Evolutionary conservation across 208 protist genomes (phyloP), one percentile per base, ranked within the genome.

Genomic region (Wallacemonas rigidus): DNA sequence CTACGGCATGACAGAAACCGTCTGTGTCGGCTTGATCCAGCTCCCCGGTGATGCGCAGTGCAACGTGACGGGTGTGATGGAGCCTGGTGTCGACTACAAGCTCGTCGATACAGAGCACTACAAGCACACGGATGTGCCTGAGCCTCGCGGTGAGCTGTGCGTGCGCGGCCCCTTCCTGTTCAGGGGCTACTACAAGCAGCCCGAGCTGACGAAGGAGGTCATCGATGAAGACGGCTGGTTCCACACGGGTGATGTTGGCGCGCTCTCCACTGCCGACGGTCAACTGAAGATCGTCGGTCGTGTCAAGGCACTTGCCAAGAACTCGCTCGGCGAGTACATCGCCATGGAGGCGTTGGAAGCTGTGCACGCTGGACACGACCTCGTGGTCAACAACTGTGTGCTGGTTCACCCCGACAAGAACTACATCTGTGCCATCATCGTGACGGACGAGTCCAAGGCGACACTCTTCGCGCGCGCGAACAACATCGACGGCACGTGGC

Each of bases 221-320:
- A 61, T 92, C 40, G 74, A 86, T 40, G 17, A 45, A 6, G 87
- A 95, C 26, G 85, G 85, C n/a, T 95, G 77, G 79, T 90, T 93
- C 72, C 71, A 86, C 70, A 92, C 88, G 6, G 90, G 90, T 38
- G 90, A 95, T 68, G 80, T 91, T 40, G 91, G 87, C 40, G 35
- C 40, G 6, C 39, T 87, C 51, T 38, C 56, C 2, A 38, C 56
- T 40, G 35, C 38, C 26, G 81, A 92, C n/a, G 88, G 87, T 4
- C 79, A 69, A 6, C 5, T 98, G 3, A 55, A 74, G 38, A 2
- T 43, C 3, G 68, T 96, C 6, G 89, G 88, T 17, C 81, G 91
- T 64, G 75, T 83, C 44, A 96, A 96, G 81, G 83, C 88, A 12
- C 74, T 96, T 17, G 86, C 87, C 67, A 96, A 96, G 77, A 83